Conservation (phyloP, 1,139 yeast species). For the Martiniozyma asiatica region DNA sequence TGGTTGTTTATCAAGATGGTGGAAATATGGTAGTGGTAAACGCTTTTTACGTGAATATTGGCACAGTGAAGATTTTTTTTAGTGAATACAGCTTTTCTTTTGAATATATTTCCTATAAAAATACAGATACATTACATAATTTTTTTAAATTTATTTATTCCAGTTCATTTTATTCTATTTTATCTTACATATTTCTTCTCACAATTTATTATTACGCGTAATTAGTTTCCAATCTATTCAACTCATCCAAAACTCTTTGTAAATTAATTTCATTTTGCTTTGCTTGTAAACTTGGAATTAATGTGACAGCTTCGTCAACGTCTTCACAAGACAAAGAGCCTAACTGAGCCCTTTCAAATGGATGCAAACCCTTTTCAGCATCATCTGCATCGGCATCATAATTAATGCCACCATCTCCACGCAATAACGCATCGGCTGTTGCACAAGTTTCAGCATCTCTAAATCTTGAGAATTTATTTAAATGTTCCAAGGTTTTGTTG, state of each 20-base stretch:
- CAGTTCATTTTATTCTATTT: too few species aligned
- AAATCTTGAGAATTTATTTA: constrained; percentile 78
- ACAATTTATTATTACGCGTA: constrained; percentile 13
- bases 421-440: constrained; percentile 81
- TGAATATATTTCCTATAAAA: too few species aligned
- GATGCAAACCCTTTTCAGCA: constrained; percentile 64
- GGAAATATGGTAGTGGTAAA: constrained; percentile 60
- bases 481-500: constrained; percentile 83
- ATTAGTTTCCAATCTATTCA: constrained; percentile 47
- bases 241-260: constrained; percentile 76
- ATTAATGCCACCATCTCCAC: too few species aligned
- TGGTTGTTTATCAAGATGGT: constrained; percentile 80
- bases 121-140: too few species aligned
- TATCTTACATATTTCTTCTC: too few species aligned
- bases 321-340: constrained; percentile 94
- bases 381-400: too few species aligned
- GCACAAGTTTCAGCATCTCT: constrained; percentile 86
- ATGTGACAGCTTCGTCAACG: constrained; percentile 92
- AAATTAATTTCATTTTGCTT: constrained; percentile 82
- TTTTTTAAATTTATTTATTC: too few species aligned
- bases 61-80: too few species aligned
- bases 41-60: constrained; percentile 31
- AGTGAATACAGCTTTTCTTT: too few species aligned
- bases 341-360: constrained; percentile 90
- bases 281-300: constrained; percentile 69